These are phyloP conservation scores for Pyrenochaeta sp. DNA, from an alignment of 2,329 filamentous ascomycete species.

Conservation along the genomic window DNA sequence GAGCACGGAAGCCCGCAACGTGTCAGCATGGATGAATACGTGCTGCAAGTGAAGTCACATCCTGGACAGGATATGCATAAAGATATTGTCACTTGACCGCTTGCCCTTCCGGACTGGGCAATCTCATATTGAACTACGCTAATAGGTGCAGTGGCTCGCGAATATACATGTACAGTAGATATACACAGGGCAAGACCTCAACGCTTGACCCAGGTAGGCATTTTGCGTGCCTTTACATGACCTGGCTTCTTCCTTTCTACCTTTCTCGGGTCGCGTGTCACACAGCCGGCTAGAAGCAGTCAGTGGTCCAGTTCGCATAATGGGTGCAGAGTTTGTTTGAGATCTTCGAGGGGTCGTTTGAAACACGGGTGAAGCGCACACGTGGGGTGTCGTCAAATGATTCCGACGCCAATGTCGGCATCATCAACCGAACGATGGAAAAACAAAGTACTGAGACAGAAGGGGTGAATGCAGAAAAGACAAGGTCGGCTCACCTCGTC, in stretches of 20 bases:
- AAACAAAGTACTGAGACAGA: slow-evolving; percentile 7
- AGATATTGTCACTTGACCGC: background rate
- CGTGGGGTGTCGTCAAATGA: slow-evolving; percentile 7
- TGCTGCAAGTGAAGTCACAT: background rate
- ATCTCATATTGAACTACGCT: slow-evolving; percentile 22
- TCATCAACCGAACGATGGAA: slow-evolving; percentile 2
- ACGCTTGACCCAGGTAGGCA: slow-evolving; percentile 96
- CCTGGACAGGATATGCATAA: background rate
- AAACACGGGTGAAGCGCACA: slow-evolving; percentile 10
- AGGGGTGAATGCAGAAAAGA: slow-evolving; percentile 1
- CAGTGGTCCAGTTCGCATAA: slow-evolving; percentile 46
- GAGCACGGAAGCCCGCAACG: slow-evolving; percentile 1
- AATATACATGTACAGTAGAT: slow-evolving; percentile 32
- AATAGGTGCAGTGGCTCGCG: slow-evolving; percentile 13
- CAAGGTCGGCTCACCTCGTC: slow-evolving; percentile 76
- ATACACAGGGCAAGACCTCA: slow-evolving; percentile 47
- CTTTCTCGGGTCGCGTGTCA: slow-evolving; percentile 87
- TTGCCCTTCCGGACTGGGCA: slow-evolving; percentile 1
- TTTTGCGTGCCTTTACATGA: slow-evolving; percentile 96
- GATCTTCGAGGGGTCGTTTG: slow-evolving; percentile 8
- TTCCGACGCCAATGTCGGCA: background rate
- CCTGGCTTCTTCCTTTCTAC: slow-evolving; percentile 99
- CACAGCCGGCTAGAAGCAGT: slow-evolving; percentile 76
- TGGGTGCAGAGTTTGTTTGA: slow-evolving; percentile 14
- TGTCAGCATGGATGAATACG: slow-evolving; percentile 4